Evolutionary conservation across 768 basidiomycete species (phyloP).

Genomic region (Dentipellis fragilis): DNA sequence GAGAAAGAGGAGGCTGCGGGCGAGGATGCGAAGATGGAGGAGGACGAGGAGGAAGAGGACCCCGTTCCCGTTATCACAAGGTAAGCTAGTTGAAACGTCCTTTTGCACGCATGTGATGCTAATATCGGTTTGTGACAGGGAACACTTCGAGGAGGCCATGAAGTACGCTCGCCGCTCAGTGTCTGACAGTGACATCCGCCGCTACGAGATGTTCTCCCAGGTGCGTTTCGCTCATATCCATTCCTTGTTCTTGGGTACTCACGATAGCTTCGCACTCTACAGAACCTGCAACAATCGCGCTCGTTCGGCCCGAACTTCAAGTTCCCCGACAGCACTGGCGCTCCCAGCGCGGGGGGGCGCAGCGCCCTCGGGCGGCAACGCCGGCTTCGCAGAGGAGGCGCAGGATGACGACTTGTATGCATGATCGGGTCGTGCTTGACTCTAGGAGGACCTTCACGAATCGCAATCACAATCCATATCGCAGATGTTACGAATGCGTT

Average conservation of each 20-base stretch:
- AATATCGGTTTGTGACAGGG: conserved; percentile 32
- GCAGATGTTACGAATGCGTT: too few relatives aligned
- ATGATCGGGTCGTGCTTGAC: conserved; percentile 20
- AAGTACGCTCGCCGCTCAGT: conserved; percentile 94
- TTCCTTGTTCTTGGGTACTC: not conserved
- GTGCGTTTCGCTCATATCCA: conserved; percentile 1
- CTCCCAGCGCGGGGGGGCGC: conserved; percentile 8
- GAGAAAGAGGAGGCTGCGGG: conserved; percentile 69
- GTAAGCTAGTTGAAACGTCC: conserved; percentile 26
- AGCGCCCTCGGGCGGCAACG: conserved; percentile 42
- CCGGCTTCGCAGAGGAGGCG: conserved; percentile 76
- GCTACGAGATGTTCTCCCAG: conserved; percentile 60
- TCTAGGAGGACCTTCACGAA: too few relatives aligned
- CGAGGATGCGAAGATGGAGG: conserved; percentile 62
- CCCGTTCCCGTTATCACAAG: conserved; percentile 83
- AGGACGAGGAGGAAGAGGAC: conserved; percentile 68
- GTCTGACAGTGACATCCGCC: conserved; percentile 90
- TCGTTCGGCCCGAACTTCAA: conserved; percentile 94
- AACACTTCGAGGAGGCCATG: conserved; percentile 99
- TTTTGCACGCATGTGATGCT: not conserved
- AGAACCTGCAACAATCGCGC: conserved; percentile 87
- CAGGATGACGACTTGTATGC: conserved; percentile 91
- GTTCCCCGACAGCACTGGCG: conserved; percentile 75
- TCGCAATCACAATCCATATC: too few relatives aligned
- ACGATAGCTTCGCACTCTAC: not conserved